Conservation (phyloP, 2,329 filamentous ascomycete species). For the Pseudogymnoascus destructans region DNA sequence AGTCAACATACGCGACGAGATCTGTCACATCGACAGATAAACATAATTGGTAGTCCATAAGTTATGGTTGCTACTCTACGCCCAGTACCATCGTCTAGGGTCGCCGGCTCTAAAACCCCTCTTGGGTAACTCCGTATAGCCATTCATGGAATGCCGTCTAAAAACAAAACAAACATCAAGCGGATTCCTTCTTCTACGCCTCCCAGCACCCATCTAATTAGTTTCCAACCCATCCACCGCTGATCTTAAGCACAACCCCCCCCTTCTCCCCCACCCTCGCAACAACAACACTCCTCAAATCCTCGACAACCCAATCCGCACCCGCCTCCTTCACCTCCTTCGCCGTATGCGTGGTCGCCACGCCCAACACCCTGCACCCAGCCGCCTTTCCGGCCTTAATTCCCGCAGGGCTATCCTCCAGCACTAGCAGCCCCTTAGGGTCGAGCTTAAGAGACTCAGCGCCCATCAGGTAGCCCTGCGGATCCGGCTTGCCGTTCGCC, state of each 20-base stretch:
- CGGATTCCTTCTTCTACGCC: neutral
- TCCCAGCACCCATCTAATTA: neutral
- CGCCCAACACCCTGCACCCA: conserved; percentile 52
- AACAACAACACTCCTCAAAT: conserved; percentile 49
- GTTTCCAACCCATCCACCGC: conserved; percentile 15
- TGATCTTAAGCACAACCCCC: conserved; percentile 21
- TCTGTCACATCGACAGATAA: neutral
- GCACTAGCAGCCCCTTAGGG: conserved; percentile 37
- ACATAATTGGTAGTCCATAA: neutral
- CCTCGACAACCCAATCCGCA: conserved; percentile 56
- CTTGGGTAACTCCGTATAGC: neutral
- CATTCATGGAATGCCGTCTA: neutral
- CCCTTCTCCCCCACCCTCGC: conserved; percentile 28
- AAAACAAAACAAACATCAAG: neutral
- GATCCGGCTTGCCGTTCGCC: conserved; percentile 62
- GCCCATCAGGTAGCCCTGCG: conserved; percentile 58
- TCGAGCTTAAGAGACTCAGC: conserved; percentile 38
- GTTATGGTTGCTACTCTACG: neutral
- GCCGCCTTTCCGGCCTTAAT: conserved; percentile 58
- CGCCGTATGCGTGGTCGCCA: conserved; percentile 52
- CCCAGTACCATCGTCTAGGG: neutral
- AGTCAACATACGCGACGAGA: neutral
- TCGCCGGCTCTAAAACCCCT: neutral
- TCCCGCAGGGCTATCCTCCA: conserved; percentile 60
- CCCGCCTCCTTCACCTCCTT: conserved; percentile 46